These are phyloP conservation scores for Lantana camara DNA, from an alignment of 257 asterid species.

Conservation along the genomic window DNA sequence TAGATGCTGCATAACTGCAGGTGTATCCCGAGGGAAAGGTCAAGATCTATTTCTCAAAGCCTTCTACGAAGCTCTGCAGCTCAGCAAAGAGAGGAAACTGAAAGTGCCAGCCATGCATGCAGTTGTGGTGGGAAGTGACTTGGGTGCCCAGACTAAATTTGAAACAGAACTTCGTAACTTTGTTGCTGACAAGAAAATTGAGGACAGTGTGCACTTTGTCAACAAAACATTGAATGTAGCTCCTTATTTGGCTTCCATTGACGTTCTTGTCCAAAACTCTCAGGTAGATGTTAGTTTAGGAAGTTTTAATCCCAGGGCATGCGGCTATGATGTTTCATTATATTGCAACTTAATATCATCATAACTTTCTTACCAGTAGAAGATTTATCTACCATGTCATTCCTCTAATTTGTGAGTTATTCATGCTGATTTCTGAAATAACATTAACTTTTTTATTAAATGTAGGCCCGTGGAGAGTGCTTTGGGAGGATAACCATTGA, in stretches of 20 bases:
- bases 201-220: constrained; percentile 75
- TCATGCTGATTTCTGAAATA: constrained; percentile 20
- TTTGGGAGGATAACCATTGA: constrained; percentile 98
- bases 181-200: constrained; percentile 67
- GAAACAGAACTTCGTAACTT: constrained; percentile 81
- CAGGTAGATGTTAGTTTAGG: constrained; percentile 54
- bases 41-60: constrained; percentile 91
- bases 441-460: constrained; percentile 16
- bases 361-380: background rate
- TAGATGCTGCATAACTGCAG: constrained; percentile 43
- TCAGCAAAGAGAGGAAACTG: constrained; percentile 64
- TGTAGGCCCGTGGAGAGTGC: constrained; percentile 95
- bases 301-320: background rate
- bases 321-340: background rate
- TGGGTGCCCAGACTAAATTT: constrained; percentile 78
- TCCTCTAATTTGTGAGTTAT: background rate
- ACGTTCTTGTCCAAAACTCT: constrained; percentile 94
- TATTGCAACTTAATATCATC: constrained; percentile 6
- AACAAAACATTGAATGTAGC: constrained; percentile 89
- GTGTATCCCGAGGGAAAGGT: constrained; percentile 98
- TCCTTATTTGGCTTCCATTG: constrained; percentile 88
- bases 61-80: constrained; percentile 72
- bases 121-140: constrained; percentile 88
- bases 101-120: constrained; percentile 76
- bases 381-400: background rate